These are phyloP conservation scores for Penicillium digitatum DNA, from an alignment of 2,329 filamentous ascomycete species.

Conservation along the genomic window DNA sequence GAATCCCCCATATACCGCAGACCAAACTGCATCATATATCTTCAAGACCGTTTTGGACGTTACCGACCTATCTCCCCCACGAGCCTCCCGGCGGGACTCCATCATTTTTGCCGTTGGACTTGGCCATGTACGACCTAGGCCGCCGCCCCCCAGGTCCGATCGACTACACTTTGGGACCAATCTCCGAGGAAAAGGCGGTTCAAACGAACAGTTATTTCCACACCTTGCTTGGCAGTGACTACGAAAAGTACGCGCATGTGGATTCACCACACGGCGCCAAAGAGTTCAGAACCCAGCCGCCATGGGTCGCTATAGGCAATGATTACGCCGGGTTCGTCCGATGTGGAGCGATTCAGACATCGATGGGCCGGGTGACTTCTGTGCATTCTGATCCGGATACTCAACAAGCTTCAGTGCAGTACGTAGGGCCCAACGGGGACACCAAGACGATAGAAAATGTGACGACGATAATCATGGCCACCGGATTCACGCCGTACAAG, in stretches of 20 bases:
- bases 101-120: slow-evolving; percentile 68
- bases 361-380: slow-evolving; percentile 41
- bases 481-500: slow-evolving; percentile 64
- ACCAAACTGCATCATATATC: slow-evolving; percentile 62
- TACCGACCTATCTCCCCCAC: slow-evolving; percentile 53
- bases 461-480: slow-evolving; percentile 67
- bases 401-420: slow-evolving; percentile 29
- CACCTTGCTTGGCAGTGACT: slow-evolving; percentile 45
- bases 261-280: slow-evolving; percentile 39
- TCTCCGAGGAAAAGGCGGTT: slow-evolving; percentile 56
- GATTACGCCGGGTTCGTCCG: slow-evolving; percentile 71
- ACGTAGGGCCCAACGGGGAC: slow-evolving; percentile 36
- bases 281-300: slow-evolving; percentile 49
- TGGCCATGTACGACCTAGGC: slow-evolving; percentile 66
- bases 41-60: slow-evolving; percentile 67
- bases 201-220: slow-evolving; percentile 50
- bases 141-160: slow-evolving; percentile 58
- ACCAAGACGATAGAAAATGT: slow-evolving; percentile 53
- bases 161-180: slow-evolving; percentile 61
- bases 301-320: slow-evolving; percentile 67
- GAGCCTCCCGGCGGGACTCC: slow-evolving; percentile 21
- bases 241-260: slow-evolving; percentile 37
- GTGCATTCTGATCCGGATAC: slow-evolving; percentile 6
- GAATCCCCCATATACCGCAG: slow-evolving; percentile 40
- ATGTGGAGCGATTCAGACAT: slow-evolving; percentile 55